Evolutionary conservation across 2,329 filamentous ascomycete species (phyloP), one percentile per base, ranked within the genome.

Genomic region (Myriosclerotinia scirpicola): DNA sequence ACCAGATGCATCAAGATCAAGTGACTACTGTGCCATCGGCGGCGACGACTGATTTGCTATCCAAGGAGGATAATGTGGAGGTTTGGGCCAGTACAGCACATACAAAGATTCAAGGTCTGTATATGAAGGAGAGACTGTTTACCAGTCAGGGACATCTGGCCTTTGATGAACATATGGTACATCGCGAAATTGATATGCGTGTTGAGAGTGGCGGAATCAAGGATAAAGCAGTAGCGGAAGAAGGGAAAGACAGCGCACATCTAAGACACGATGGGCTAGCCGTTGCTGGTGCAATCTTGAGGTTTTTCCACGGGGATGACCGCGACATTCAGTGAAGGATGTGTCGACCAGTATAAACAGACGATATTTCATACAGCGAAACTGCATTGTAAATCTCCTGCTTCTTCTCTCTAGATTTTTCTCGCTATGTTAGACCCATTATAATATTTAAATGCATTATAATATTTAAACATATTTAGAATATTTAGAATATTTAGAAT

Each of bases 141-240:
- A 88, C 91, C 0, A 86, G 96, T 2, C 92, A 97, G 79, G 92
- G 92, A 6, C 92, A 96, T 77, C 92, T 92, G 1, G 92, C 96
- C 77, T 95, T 94, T 76, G 90, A 83, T 8, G 82, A 83, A 68
- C 83, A 87, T 20, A 92, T 96, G 76, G 80, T 82, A 6, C 78
- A 77, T 69, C 71, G 85, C 92, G 73, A 81, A 79, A 26, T 88
- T 92, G 76, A 79, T 95, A 55, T 78, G 94, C 65, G 81, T 84
- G 68, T 79, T 83, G 68, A 84, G 92, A 67, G 85, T 90, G 74
- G 80, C 81, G 91, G 91, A 0, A 82, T 95, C 36, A 90, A 97
- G 70, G 79, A 83, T 65, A 87, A 93, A 67, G 85, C 86, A n/a
- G 78, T 90, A 68, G 93, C 86, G 71, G 78, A 86, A 66, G 89